Conservation (phyloP, 1,139 yeast genomes). For the Taiozyma sp. region DNA sequence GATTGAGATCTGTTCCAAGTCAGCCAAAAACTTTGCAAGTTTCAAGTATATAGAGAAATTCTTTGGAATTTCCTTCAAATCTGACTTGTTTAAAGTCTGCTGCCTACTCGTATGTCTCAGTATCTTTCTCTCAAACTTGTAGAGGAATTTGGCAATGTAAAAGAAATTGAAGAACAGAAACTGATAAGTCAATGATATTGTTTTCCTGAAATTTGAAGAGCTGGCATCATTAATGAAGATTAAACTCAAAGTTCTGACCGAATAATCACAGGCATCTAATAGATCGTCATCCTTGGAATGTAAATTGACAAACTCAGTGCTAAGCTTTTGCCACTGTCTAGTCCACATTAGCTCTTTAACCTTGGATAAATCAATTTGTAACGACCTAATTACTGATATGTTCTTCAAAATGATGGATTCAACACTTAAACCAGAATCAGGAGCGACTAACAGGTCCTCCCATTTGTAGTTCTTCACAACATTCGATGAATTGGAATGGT, state of each 20-base stretch:
- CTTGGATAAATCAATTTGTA: conserved; percentile 19
- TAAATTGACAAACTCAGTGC: conserved; percentile 13
- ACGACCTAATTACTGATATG: conserved; percentile 20
- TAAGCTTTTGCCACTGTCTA: conserved; percentile 17
- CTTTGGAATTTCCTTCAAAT: conserved; percentile 14
- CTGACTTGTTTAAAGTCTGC: conserved; percentile 9
- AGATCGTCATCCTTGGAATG: conserved; percentile 20
- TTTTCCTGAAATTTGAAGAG: conserved; percentile 19
- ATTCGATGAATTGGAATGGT: conserved; percentile 20
- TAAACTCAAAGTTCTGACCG: conserved; percentile 19
- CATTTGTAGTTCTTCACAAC: conserved; percentile 27
- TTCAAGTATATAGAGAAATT: conserved; percentile 20
- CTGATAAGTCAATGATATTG: conserved; percentile 27
- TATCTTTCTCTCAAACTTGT: conserved; percentile 27
- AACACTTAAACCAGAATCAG: conserved; percentile 10
- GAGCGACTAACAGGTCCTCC: conserved; percentile 23
- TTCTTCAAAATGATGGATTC: conserved; percentile 20
- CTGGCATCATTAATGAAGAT: conserved; percentile 20
- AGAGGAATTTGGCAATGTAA: conserved; percentile 29
- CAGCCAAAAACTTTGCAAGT: conserved; percentile 22
- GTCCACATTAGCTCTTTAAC: conserved; percentile 21
- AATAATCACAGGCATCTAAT: conserved; percentile 23
- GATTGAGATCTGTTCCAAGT: conserved; percentile 20
- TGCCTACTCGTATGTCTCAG: conserved; percentile 9
- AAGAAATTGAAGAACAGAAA: conserved; percentile 31